These are phyloP conservation scores for Erysimum cheiri DNA, from an alignment of 441 rosid genomes.

Conservation along the genomic window DNA sequence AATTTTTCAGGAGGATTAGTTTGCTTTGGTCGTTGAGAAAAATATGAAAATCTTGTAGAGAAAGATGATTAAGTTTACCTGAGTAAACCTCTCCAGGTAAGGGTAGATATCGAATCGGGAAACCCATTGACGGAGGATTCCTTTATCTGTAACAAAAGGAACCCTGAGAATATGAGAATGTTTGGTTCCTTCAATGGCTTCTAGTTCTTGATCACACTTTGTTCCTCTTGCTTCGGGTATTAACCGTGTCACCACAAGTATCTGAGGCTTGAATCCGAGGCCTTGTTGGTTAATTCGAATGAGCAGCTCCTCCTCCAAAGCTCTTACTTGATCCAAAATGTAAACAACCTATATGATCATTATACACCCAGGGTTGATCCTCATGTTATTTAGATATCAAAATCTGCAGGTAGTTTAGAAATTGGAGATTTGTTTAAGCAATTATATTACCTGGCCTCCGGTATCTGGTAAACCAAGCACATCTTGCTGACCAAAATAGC, in stretches of 20 bases:
- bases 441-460: constrained; percentile 91
- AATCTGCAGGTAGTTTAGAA: background rate
- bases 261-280: constrained; percentile 74
- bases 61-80: constrained; percentile 47
- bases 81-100: constrained; percentile 76
- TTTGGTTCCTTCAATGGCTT: constrained; percentile 71
- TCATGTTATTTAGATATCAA: background rate
- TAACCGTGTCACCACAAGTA: constrained; percentile 85
- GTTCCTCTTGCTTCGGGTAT: constrained; percentile 88
- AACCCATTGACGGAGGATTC: constrained; percentile 80
- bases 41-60: background rate
- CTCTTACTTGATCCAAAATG: constrained; percentile 97
- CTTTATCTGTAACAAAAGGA: constrained; percentile 77
- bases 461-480: constrained; percentile 97
- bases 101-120: constrained; percentile 91
- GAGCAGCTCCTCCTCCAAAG: constrained; percentile 82
- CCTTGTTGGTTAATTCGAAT: constrained; percentile 80
- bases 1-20: background rate
- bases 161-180: constrained; percentile 84
- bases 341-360: constrained; percentile 72
- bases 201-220: constrained; percentile 82
- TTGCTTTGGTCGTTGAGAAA: constrained; percentile 12
- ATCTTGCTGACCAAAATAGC: constrained; percentile 88
- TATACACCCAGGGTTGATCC: background rate
- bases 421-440: background rate